phyloP scores from a whole-genome alignment of 1,139 yeast species.

The Taiozyma sp. region DNA sequence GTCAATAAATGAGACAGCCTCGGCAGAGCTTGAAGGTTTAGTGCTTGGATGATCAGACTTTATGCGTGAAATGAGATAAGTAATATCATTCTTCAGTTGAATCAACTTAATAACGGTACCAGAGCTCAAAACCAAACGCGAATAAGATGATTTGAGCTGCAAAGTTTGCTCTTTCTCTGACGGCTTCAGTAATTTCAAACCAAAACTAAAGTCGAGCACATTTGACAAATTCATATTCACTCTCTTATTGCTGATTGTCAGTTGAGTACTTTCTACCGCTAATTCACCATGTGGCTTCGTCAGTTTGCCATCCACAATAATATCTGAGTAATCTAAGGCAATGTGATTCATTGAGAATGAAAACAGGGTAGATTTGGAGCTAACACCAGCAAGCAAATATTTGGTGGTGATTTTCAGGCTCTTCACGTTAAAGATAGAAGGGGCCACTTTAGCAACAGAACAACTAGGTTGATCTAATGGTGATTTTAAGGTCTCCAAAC shows the following conservation, averaged over 20 bases:
- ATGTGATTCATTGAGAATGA: not conserved
- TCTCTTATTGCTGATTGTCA: conserved; percentile 25
- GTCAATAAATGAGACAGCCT: not conserved
- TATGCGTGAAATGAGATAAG: not conserved
- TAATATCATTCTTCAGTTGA: conserved; percentile 22
- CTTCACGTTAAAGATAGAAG: not conserved
- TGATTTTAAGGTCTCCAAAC: not conserved
- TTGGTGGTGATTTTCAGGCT: not conserved
- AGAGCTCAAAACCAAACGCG: conserved; percentile 55
- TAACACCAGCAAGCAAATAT: not conserved
- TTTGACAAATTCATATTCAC: conserved; percentile 34
- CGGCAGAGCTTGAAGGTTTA: not conserved
- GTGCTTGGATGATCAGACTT: not conserved
- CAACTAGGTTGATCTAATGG: not conserved
- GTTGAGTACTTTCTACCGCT: conserved; percentile 15
- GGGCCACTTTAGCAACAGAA: not conserved
- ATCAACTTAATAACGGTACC: conserved; percentile 40
- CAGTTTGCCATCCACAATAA: not conserved
- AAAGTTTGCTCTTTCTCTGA: conserved; percentile 39
- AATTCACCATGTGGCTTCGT: conserved; percentile 16
- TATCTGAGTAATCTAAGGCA: conserved; percentile 7
- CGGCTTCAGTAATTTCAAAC: conserved; percentile 33
- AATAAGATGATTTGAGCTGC: conserved; percentile 55
- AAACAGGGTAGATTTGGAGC: not conserved
- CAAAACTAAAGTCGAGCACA: conserved; percentile 30